Evolutionary conservation across 2,329 filamentous ascomycete genomes (phyloP), one percentile per base, ranked within the genome.

Genomic region (Neurospora crassa): DNA sequence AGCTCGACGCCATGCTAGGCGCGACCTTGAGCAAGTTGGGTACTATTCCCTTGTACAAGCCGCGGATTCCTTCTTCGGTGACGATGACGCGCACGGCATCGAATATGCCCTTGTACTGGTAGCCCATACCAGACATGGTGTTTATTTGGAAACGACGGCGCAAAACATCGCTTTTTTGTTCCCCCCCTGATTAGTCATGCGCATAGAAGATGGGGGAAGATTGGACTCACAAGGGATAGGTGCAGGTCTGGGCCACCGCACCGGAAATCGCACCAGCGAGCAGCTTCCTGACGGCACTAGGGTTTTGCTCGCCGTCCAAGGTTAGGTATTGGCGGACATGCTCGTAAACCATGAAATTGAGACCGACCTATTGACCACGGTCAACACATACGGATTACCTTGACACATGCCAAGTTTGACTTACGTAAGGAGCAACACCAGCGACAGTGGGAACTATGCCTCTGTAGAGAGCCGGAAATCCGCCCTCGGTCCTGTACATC

Each of bases 261-360:
- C 96, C 96, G n/a, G 94, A 97, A 69, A 98, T 89, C 16, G 96
- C 96, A 71, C 96, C 96, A 4, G 96, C 95, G 40, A 90, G 87
- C 59, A 99, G 85, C 79, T 98, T 99, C 70, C 95, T 90, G 70
- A 88, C 80, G 1, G 93, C 88, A 73, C 85, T 89, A 0, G 96
- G 96, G 75, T 97, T 93, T 78, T 92, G 88, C 74, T 97, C 90
- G 67, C 96, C 96, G 69, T 97, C 93, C 1, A 90, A 91, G 0
- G 96, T 99, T 75, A 99, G 86, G 76, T 91, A 90, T 77, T 90
- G 89, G 73, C 96, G 90, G 72, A 94, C 91, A 68, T 91, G 91
- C 81, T 99, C 96, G 82, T 99, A 99, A 6, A 93, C 93, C 94
- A 98, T 98, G 81, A 99, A 99, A 81, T 99, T 99, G 70, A 99